phyloP scores from a whole-genome alignment of 1,284 basidiomycete genomes.

The Microbotryum violaceum region DNA sequence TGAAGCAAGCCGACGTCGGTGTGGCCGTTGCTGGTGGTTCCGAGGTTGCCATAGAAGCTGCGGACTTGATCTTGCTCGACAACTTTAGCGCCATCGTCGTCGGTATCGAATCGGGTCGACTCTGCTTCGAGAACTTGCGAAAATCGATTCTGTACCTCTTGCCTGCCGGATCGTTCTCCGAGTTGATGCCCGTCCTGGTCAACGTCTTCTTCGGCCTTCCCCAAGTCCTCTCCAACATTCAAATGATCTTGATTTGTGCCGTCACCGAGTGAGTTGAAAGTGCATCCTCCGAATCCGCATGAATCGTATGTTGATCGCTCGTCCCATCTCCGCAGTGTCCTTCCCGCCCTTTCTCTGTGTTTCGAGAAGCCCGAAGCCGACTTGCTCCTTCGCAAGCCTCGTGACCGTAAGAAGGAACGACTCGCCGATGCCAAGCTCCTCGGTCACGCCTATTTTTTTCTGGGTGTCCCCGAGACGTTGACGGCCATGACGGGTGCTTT shows the following conservation, averaged over 20 bases:
- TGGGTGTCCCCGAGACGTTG: slow-evolving; percentile 53
- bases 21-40: slow-evolving; percentile 48
- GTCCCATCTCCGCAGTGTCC: slow-evolving; percentile 52
- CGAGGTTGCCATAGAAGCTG: slow-evolving; percentile 45
- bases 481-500: slow-evolving; percentile 49
- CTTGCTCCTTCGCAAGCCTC: slow-evolving; percentile 55
- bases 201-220: slow-evolving; percentile 49
- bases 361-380: slow-evolving; percentile 54
- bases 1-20: slow-evolving; percentile 46
- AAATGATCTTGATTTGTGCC: slow-evolving; percentile 37
- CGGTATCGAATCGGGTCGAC: slow-evolving; percentile 46
- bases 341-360: slow-evolving; percentile 52
- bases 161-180: slow-evolving; percentile 50
- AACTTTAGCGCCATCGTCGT: slow-evolving; percentile 45
- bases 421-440: slow-evolving; percentile 50
- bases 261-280: neutral
- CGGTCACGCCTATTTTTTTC: slow-evolving; percentile 58
- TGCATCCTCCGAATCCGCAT: slow-evolving; percentile 10
- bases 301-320: slow-evolving; percentile 29
- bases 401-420: slow-evolving; percentile 52
- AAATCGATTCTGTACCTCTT: slow-evolving; percentile 40
- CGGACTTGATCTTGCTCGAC: slow-evolving; percentile 42
- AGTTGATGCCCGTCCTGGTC: slow-evolving; percentile 60
- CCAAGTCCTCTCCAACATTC: slow-evolving; percentile 50
- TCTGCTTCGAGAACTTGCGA: slow-evolving; percentile 60